These are phyloP conservation scores for Stellera chamaejasme DNA, from an alignment of 345 rosid species.

Conservation along the genomic window DNA sequence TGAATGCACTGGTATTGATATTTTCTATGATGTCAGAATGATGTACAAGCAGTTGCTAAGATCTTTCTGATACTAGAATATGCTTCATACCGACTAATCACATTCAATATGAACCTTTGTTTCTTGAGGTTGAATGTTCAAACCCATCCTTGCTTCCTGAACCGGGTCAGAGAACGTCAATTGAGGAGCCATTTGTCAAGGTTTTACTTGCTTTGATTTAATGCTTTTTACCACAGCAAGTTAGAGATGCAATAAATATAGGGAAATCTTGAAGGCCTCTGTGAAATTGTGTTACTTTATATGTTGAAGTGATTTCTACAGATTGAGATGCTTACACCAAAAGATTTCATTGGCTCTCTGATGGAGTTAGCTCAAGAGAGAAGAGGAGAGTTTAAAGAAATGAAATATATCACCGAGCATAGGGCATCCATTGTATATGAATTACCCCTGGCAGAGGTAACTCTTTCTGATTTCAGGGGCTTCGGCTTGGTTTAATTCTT, in stretches of 20 bases:
- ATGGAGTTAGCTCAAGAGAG: constrained; percentile 98
- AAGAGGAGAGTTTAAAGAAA: constrained; percentile 91
- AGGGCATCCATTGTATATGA: constrained; percentile 82
- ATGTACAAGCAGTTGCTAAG: neutral
- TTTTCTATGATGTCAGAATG: neutral
- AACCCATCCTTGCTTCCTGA: constrained; percentile 97
- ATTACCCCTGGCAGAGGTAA: constrained; percentile 93
- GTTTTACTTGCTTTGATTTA: constrained; percentile 23
- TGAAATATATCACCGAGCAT: constrained; percentile 83
- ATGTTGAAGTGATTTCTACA: constrained; percentile 23
- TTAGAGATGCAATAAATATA: neutral
- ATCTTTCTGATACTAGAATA: too few relatives aligned
- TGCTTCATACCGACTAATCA: neutral
- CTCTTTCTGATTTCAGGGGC: constrained; percentile 2
- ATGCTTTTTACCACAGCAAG: constrained; percentile 3
- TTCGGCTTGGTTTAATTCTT: neutral
- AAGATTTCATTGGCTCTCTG: constrained; percentile 85
- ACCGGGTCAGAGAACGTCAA: constrained; percentile 79
- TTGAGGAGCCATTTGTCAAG: constrained; percentile 95
- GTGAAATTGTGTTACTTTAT: constrained; percentile 11
- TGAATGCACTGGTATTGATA: neutral
- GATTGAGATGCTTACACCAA: constrained; percentile 98
- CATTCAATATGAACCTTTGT: constrained; percentile 12
- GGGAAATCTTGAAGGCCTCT: neutral
- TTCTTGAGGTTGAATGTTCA: constrained; percentile 83